Conservation (phyloP, 495 filamentous ascomycete genomes). For the Glarea lozoyensis region DNA sequence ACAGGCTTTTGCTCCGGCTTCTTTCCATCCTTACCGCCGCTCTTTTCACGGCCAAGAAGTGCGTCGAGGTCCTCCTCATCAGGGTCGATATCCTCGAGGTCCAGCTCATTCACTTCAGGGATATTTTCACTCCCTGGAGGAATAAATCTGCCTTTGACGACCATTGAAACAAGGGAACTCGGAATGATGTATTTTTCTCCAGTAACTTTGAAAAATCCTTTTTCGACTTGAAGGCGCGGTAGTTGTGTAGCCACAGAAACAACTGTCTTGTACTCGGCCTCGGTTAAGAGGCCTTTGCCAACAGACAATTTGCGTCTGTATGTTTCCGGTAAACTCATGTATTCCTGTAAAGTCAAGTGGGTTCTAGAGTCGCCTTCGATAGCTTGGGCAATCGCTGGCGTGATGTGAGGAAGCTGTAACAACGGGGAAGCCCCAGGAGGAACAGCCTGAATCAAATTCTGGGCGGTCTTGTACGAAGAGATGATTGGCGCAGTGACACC, state of each 20-base stretch:
- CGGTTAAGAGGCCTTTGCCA: slow-evolving; percentile 61
- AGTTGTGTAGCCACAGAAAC: slow-evolving; percentile 71
- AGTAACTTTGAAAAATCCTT: slow-evolving; percentile 96
- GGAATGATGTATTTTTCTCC: slow-evolving; percentile 89
- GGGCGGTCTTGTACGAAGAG: slow-evolving; percentile 69
- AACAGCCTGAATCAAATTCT: slow-evolving; percentile 83
- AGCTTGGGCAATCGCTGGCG: slow-evolving; percentile 58
- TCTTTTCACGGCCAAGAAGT: slow-evolving; percentile 70
- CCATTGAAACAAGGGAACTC: slow-evolving; percentile 85
- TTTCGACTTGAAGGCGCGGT: slow-evolving; percentile 75
- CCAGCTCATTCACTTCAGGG: slow-evolving; percentile 62
- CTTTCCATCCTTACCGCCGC: slow-evolving; percentile 41
- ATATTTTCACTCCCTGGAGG: slow-evolving; percentile 71
- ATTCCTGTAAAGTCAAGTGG: slow-evolving; percentile 73
- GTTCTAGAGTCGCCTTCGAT: slow-evolving; percentile 69
- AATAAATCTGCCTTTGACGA: slow-evolving; percentile 90
- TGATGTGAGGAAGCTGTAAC: slow-evolving; percentile 86
- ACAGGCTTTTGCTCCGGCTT: slow-evolving; percentile 47
- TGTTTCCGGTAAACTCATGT: slow-evolving; percentile 72
- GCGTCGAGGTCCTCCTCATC: slow-evolving; percentile 90
- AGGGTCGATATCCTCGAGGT: slow-evolving; percentile 85
- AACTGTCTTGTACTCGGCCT: slow-evolving; percentile 67
- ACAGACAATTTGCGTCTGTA: slow-evolving; percentile 61
- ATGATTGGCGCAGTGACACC: slow-evolving; percentile 75
- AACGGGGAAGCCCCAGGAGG: slow-evolving; percentile 77